A percentile compares a stretch with the other conserved stretches of the same genome.
Conservation (phyloP, 805 yeast species). For the Myxozyma mucilagina region DNA sequence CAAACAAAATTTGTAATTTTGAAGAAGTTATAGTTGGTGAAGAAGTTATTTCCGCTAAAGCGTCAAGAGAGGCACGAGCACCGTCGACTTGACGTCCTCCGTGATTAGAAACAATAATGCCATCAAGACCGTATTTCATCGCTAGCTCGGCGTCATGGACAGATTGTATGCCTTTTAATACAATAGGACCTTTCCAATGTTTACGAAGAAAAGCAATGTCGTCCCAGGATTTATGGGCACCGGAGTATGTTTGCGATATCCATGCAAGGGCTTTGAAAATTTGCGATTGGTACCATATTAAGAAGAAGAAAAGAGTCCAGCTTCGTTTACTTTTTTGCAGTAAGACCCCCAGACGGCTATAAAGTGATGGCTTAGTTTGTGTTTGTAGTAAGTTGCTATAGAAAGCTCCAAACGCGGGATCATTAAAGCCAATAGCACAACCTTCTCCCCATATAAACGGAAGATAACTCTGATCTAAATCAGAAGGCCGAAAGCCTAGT, state of each 20-base stretch:
- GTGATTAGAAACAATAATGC: conserved; percentile 73
- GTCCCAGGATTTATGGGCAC: conserved; percentile 28
- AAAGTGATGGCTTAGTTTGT: background rate
- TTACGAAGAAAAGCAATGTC: conserved; percentile 24
- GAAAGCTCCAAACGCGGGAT: conserved; percentile 34
- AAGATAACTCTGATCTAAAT: conserved; percentile 35
- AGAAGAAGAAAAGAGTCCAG: background rate
- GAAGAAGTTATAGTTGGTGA: conserved; percentile 9
- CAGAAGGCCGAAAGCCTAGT: conserved; percentile 37
- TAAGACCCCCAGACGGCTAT: conserved; percentile 4
- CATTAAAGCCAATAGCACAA: conserved; percentile 36
- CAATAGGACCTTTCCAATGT: conserved; percentile 35
- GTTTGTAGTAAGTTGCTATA: conserved; percentile 22
- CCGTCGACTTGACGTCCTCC: conserved; percentile 70
- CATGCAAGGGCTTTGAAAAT: conserved; percentile 23
- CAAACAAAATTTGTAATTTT: conserved; percentile 54
- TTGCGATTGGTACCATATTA: conserved; percentile 3
- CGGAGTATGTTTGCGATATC: conserved; percentile 23
- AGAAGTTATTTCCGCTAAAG: conserved; percentile 50
- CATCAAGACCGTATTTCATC: conserved; percentile 61
- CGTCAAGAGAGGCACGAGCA: conserved; percentile 61
- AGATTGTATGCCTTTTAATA: conserved; percentile 72
- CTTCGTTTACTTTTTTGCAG: conserved; percentile 9
- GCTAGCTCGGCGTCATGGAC: conserved; percentile 68
- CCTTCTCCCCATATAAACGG: conserved; percentile 35